phyloP scores from a whole-genome alignment of 2,329 filamentous ascomycete genomes.

The Alternaria tenuissima region DNA sequence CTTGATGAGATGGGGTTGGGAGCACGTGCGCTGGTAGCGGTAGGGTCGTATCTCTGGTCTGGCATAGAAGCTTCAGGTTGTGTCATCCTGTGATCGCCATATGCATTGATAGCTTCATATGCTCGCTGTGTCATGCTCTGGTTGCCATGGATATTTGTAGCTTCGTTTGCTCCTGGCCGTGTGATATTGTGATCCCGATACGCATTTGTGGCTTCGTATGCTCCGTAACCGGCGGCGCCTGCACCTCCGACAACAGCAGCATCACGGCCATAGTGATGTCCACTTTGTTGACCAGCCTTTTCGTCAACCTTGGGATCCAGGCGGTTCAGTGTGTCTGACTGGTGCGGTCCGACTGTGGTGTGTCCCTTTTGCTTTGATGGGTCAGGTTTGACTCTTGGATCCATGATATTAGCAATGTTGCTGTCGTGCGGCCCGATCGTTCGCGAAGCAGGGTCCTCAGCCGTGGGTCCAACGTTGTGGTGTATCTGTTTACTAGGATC shows the following conservation, averaged over 20 bases:
- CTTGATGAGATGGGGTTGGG: slow-evolving; percentile 26
- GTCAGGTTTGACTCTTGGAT: slow-evolving; percentile 43
- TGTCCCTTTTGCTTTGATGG: slow-evolving; percentile 39
- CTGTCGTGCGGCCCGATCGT: slow-evolving; percentile 43
- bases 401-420: slow-evolving; percentile 45
- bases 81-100: slow-evolving; percentile 42
- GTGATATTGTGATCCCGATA: slow-evolving; percentile 44
- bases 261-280: slow-evolving; percentile 37
- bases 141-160: background rate
- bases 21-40: slow-evolving; percentile 31
- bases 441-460: slow-evolving; percentile 35
- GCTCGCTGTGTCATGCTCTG: slow-evolving; percentile 24
- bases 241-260: slow-evolving; percentile 42
- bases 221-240: slow-evolving; percentile 44
- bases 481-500: slow-evolving; percentile 30
- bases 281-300: slow-evolving; percentile 19
- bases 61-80: slow-evolving; percentile 42
- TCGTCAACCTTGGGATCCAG: slow-evolving; percentile 37
- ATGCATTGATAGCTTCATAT: slow-evolving; percentile 42
- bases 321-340: slow-evolving; percentile 38
- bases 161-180: slow-evolving; percentile 24
- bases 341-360: slow-evolving; percentile 37
- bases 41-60: slow-evolving; percentile 44
- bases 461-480: slow-evolving; percentile 28
- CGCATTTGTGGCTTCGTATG: slow-evolving; percentile 41